phyloP scores from a whole-genome alignment of 2,329 filamentous ascomycete species.

The Diplodia sapinea region DNA sequence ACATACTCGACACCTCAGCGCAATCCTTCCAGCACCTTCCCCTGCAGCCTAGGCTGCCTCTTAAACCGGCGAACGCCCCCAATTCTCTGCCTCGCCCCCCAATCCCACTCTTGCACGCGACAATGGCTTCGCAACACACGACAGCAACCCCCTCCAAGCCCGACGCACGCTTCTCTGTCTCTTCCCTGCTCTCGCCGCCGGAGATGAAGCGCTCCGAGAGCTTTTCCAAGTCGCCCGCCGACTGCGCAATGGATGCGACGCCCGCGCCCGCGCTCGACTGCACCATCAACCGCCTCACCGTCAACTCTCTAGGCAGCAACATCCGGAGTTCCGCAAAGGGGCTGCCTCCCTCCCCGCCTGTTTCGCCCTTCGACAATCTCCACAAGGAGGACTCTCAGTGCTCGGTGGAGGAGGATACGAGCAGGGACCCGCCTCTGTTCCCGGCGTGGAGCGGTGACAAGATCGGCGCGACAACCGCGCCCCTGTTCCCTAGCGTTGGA shows the following conservation, averaged over 20 bases:
- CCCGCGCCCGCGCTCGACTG: constrained; percentile 38
- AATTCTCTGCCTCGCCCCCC: not conserved
- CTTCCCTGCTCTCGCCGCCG: constrained; percentile 48
- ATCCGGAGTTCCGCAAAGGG: constrained; percentile 38
- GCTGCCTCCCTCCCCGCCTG: constrained; percentile 45
- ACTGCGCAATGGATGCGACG: constrained; percentile 36
- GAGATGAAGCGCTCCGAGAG: constrained; percentile 49
- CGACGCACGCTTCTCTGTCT: constrained; percentile 26
- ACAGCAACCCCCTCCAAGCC: constrained; percentile 20
- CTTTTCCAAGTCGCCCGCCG: constrained; percentile 39
- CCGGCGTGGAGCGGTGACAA: constrained; percentile 39
- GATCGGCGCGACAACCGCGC: constrained; percentile 38
- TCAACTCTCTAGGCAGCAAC: constrained; percentile 37
- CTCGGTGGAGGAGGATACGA: constrained; percentile 39
- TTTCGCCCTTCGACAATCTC: constrained; percentile 46
- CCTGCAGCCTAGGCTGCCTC: constrained; percentile 25
- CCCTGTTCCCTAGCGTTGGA: constrained; percentile 41
- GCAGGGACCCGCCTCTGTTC: constrained; percentile 47
- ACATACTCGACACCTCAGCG: constrained; percentile 28
- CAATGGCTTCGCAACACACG: constrained; percentile 28
- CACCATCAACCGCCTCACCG: constrained; percentile 32
- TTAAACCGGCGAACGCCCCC: constrained; percentile 17
- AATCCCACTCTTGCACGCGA: constrained; percentile 9
- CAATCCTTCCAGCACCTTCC: constrained; percentile 30
- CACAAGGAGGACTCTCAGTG: constrained; percentile 47